Evolutionary conservation across 1,284 basidiomycete genomes (phyloP), one percentile per base, ranked within the genome.

Genomic region (Ganoderma resinaceum): DNA sequence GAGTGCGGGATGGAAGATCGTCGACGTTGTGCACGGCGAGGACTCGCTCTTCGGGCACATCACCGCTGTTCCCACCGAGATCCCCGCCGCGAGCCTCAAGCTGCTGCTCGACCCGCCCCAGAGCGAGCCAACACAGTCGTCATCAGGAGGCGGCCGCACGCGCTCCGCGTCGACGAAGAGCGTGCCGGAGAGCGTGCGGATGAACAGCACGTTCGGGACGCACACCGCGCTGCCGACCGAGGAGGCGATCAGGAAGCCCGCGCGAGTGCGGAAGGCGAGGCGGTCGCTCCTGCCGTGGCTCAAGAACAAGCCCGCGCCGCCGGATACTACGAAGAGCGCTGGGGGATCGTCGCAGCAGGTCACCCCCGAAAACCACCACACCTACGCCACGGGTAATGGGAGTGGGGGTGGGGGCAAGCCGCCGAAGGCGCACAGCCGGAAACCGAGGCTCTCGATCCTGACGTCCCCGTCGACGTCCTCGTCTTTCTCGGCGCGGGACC

Each of bases 31-130:
- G 4, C 85, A 86, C 66, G 84, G 85, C 1, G 83, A 86, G 61
- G 89, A 89, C 2, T 88, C 89, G 0, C 78, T 89, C 57, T 92
- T 93, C 73, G 89, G 88, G 1, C 85, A 91, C 74, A 85, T 93
- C 67, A 83, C 89, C 46, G 91, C 91, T 23, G 83, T 88, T 20
- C 90, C 91, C 7, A 81, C 84, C 5, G 70, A 82, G 1, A 82
- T 90, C 29, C 87, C 88, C 0, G 62, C 53, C 6, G 73, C 66
- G 33, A 67, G 72, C 2, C 68, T 77, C 0, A 66, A 71, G 1
- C 61, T 75, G 1, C 61, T 75, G 53, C 64, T 74, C 46, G 67
- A 26, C 1, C n/a, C 43, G 33, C 61, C 46, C 16, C 26, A 5
- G 46, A 33, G 3, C 33, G 46, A 14, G 4, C 3, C 33, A 20